Percentiles rank a stretch among this genome's conserved stretches.
Evolutionary conservation across 1,284 basidiomycete species (phyloP).

Genomic region (Stereum hirsutum): DNA sequence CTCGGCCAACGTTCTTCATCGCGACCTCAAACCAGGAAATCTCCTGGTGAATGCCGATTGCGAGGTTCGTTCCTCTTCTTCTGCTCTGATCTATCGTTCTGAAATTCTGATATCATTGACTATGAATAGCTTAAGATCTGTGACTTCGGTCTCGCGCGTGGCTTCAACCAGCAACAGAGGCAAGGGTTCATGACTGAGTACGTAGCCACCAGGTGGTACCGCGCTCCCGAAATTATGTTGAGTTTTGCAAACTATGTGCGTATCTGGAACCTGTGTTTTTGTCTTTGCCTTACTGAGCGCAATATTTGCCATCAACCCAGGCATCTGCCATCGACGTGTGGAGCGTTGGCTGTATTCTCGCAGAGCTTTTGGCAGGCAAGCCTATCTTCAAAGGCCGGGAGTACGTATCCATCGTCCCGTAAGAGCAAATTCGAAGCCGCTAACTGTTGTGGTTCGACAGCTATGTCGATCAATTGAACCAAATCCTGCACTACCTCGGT

Average conservation of each 20-base stretch:
- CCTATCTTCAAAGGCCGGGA: conserved; percentile 99
- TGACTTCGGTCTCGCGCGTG: conserved; percentile 95
- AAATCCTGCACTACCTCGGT: conserved; percentile 95
- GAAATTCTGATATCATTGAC: too few relatives aligned
- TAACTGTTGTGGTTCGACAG: conserved; percentile 24
- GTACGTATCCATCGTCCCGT: conserved; percentile 32
- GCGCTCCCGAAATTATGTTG: conserved; percentile 96
- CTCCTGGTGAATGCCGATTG: conserved; percentile 98
- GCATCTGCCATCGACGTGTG: conserved; percentile 91
- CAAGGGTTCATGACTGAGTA: conserved; percentile 99
- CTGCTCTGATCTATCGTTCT: too few relatives aligned
- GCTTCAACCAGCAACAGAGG: conserved; percentile 73
- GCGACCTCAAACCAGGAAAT: conserved; percentile 96
- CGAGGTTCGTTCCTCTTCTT: too few relatives aligned
- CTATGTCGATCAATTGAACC: conserved; percentile 98
- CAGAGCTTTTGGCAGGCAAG: conserved; percentile 92
- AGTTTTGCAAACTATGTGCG: conserved; percentile 92
- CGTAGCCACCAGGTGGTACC: conserved; percentile 96
- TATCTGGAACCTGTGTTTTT: conserved; percentile 5
- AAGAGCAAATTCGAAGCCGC: neutral
- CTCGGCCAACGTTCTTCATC: conserved; percentile 95
- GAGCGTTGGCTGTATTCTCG: conserved; percentile 97
- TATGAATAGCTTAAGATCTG: conserved; percentile 97
- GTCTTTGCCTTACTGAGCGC: conserved; percentile 1
- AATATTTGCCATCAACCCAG: conserved; percentile 26